Conservation (phyloP, 768 basidiomycete species). For the Boletus sp. region DNA sequence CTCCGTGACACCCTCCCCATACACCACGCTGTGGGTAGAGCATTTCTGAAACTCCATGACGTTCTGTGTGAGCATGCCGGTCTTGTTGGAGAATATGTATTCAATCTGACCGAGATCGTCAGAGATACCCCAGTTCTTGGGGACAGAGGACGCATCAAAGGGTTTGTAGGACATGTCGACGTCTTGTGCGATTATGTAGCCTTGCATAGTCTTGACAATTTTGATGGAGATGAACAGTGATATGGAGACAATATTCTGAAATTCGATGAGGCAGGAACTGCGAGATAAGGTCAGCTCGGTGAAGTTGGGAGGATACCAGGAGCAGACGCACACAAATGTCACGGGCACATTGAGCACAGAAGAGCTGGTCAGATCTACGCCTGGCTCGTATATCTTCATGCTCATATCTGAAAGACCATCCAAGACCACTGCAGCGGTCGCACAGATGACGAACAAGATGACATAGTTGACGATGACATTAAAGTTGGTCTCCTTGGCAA, state of each 20-base stretch:
- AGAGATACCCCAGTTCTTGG: constrained; percentile 98
- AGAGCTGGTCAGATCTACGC: too few relatives aligned
- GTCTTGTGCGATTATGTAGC: constrained; percentile 95
- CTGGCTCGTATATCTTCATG: constrained; percentile 67
- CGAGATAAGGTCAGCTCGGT: constrained; percentile 3
- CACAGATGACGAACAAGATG: constrained; percentile 74
- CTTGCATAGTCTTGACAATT: constrained; percentile 96
- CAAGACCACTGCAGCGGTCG: constrained; percentile 67
- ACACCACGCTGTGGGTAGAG: constrained; percentile 79
- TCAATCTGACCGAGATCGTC: too few relatives aligned
- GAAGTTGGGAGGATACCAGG: too few relatives aligned
- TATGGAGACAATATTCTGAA: constrained; percentile 98
- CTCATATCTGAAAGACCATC: constrained; percentile 65
- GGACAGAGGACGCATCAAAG: constrained; percentile 84
- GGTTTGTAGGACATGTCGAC: constrained; percentile 93
- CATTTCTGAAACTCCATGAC: constrained; percentile 99
- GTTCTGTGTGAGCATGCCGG: constrained; percentile 97
- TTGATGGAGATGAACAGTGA: constrained; percentile 98
- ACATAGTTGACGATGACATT: constrained; percentile 91
- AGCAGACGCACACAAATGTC: too few relatives aligned
- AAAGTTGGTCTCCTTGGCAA: too few relatives aligned
- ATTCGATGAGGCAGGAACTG: constrained; percentile 90
- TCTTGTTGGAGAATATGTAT: too few relatives aligned
- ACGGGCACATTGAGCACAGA: too few relatives aligned
- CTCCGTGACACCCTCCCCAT: constrained; percentile 91